Base-by-base conservation (phyloP, 768 basidiomycete genomes). In the Trichaptum fuscoviolaceum region DNA sequence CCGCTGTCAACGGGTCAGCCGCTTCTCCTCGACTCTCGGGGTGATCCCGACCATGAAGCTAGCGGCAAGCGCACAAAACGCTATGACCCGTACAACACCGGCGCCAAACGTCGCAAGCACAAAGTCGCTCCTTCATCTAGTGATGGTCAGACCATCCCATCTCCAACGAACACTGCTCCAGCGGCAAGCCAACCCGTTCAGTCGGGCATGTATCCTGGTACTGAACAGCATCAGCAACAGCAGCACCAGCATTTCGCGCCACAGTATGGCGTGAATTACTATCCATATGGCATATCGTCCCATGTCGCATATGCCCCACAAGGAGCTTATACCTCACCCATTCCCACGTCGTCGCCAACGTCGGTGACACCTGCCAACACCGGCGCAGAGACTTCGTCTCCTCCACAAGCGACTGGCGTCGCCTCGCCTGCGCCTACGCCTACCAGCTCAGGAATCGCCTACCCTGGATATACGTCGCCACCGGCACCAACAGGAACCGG, bases 11-110 rank as follows among this genome's bases (percentile, higher is more conserved):
- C 80, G 15, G 81, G 78, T 30, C 74, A 82, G 27, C 84, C 84
- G 15, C 83, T 86, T 52, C 79, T 85, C 57, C 81, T 80, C 1
- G 83, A 84, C 57, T 78, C 78, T 30, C 81, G 80, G 62, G 67
- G 80, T 26, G 62, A 36, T 23, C 68, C 80, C 0, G 84, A 83
- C 35, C 42, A 52, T 52, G 71, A 71, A 34, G 24, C 24, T 26
- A 30, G 12, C 20, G 23, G 15, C 57, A 84, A 82, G 70, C 81
- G 82, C 17, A 66, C 65, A 57, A 80, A 79, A 68, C 79, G 84
- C 24, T 84, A 69, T 69, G 78, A 77, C 35, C 84, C 85, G 4
- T 84, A 84, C 65, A 70, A 71, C 15, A 64, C 75, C 1, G 66
- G 72, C 18, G 42, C 73, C 63, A 84, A 83, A 71, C 77, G 77